Base-by-base conservation (phyloP, 371 early-diverging fungal genomes). In the Lichtheimia corymbifera region DNA sequence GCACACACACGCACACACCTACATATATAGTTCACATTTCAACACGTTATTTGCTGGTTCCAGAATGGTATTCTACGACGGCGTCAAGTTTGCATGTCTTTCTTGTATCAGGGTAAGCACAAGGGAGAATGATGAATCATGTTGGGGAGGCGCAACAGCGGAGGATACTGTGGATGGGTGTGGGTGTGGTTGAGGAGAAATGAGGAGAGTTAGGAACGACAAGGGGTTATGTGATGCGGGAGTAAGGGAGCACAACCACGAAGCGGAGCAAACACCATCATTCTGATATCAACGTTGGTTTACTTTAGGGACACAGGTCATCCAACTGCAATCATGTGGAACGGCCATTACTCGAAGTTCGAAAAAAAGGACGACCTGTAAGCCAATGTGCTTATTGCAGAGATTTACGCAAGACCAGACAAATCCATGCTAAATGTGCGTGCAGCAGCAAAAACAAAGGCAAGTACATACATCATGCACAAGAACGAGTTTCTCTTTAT, bases 331-430 rank as follows among this genome's bases (percentile, higher is more conserved):
- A 65, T 42, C 66, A 65, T 53, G 43, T 61, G 30, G 66, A 68
- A 24, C 60, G 68, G 22, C 83, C 82, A 53, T 75, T 91, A 49
- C 79, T 85, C 59, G 85, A 84, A 62, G 88, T 93, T 47, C 79
- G 88, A 58, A 85, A 83, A 69, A 91, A 91, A 72, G 93, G 93
- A 27, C 82, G 93, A 20, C 93, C 93, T 25, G 80, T 86, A 35
- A 88, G 88, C 35, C 93, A 93, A 69, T 93, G 93, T 68, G 66
- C 77, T 22, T 84, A 80, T 69, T 93, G 93, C 72, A 82, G 89
- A 63, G 87, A 90, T 66, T 77, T 89, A 58, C 82, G 93, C 43
- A 89, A 85, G 70, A 85, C 87, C 28, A 84, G 86, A 61, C 90
- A 91, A 69, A 79, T 88, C 27, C 90, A 89, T 69, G 83, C 86